phyloP scores from a whole-genome alignment of 225 moss, liverwort and hornwort genomes.

The Rhytidiadelphus loreus region DNA sequence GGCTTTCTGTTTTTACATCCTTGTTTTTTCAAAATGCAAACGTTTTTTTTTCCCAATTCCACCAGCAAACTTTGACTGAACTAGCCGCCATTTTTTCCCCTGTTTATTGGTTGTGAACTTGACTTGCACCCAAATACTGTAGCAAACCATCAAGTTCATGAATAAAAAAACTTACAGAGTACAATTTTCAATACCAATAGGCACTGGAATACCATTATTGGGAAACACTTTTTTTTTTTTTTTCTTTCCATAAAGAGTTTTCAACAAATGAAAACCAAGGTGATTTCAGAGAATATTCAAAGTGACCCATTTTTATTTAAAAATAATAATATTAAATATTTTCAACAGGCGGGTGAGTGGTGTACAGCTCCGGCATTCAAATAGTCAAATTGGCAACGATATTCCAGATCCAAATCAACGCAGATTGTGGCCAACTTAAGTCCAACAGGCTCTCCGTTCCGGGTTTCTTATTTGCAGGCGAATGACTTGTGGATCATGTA shows the following conservation, averaged over 20 bases:
- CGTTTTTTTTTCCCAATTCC: neutral
- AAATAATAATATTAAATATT: neutral
- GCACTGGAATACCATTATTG: neutral
- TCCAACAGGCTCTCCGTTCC: neutral
- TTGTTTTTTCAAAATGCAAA: neutral
- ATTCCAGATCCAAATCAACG: neutral
- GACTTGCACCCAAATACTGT: neutral
- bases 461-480: neutral
- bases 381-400: neutral
- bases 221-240: neutral
- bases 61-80: neutral
- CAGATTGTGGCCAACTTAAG: neutral
- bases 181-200: neutral
- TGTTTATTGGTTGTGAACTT: neutral
- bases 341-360: no score
- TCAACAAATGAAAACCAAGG: no score
- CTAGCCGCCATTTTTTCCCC: rapidly evolving
- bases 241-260: neutral
- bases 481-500: neutral
- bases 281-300: neutral
- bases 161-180: neutral
- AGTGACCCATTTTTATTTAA: rapidly evolving
- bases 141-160: neutral
- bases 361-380: neutral
- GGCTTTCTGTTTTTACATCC: neutral